Base-by-base conservation (phyloP, 768 basidiomycete genomes). In the Paxillus ammoniavirescens region DNA sequence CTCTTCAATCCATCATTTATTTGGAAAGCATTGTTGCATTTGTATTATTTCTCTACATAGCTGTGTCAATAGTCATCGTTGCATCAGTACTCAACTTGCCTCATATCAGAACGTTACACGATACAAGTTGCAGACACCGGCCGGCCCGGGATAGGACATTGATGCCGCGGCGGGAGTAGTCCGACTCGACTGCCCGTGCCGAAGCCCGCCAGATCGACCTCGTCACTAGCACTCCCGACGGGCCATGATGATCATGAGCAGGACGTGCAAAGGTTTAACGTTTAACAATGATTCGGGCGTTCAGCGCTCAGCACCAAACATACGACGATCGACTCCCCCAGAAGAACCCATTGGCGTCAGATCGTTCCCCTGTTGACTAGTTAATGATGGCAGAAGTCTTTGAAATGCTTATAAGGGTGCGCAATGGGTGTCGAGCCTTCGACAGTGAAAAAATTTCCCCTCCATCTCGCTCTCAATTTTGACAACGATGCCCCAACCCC, bases 401-500 rank as follows among this genome's bases (percentile, higher is more conserved):
- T 31, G 12, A 9, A 31, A 14, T 18, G 4, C 8, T 26, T 40
- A 1, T 48, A 21, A n/a, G 21, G 21, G 33, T 8, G 13, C 18
- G 33, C 9, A 7, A 8, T 23, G 15, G 10, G 13, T 14, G 5
- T 26, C 26, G 26, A 4, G 2, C 26, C 3, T 26, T 4, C 5
- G 26, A 26, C 26, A 26, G 26, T 26, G 26, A 26, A 26, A 6
- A 26, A 6, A 5, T 26, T 15, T 15, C 15, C 21, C 21, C 47
- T 21, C 18, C 35, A 12, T 21, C 15, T 48, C 31, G 6, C 26
- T 26, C 26, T 26, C 26, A 26, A 2, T 17, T 37, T 15, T 21
- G 10, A 12, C 33, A 41, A 17, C 50, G 36, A 75, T 75, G 75
- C 70, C 73, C 42, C 61, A 65, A 21, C 42, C 10, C 14, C 75